A percentile compares a stretch with the other conserved stretches of the same genome.
These are phyloP conservation scores for Letharia lupina DNA, from an alignment of 495 filamentous ascomycete species.

Conservation along the genomic window DNA sequence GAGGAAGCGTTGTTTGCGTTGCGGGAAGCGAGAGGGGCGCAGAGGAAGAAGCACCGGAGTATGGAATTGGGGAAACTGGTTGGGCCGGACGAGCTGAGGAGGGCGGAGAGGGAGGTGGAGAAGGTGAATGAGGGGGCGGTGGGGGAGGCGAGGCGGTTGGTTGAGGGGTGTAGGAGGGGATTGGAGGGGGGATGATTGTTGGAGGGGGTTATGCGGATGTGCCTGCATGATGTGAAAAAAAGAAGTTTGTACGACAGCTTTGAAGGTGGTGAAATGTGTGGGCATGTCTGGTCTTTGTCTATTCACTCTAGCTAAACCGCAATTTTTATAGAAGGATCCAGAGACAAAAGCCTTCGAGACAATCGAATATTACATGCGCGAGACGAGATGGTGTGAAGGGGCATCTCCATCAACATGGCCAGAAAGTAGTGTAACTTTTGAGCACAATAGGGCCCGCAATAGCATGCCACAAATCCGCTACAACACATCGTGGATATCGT, in stretches of 20 bases:
- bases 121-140: slow-evolving; percentile 23
- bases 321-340: background rate
- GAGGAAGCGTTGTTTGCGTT: slow-evolving; percentile 25
- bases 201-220: background rate
- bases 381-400: background rate
- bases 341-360: slow-evolving; percentile 2
- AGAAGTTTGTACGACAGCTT: too few species aligned
- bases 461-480: slow-evolving; percentile 3
- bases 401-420: slow-evolving; percentile 7
- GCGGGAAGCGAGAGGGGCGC: slow-evolving; percentile 21
- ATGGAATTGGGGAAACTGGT: slow-evolving; percentile 27
- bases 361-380: background rate
- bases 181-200: slow-evolving; percentile 23
- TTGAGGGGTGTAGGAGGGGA: slow-evolving; percentile 28
- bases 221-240: too few species aligned
- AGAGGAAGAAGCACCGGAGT: slow-evolving; percentile 23
- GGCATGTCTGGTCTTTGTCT: background rate
- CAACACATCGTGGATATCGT: slow-evolving; percentile 18
- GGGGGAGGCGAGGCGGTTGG: slow-evolving; percentile 16
- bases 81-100: slow-evolving; percentile 22
- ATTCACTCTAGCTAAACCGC: slow-evolving; percentile 4
- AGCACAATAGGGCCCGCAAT: slow-evolving; percentile 1
- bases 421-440: slow-evolving; percentile 11
- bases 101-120: slow-evolving; percentile 27
- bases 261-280: background rate